Evolutionary conservation across 140 eudicot genomes (phyloP).

Genomic region (Flaveria floridana): DNA sequence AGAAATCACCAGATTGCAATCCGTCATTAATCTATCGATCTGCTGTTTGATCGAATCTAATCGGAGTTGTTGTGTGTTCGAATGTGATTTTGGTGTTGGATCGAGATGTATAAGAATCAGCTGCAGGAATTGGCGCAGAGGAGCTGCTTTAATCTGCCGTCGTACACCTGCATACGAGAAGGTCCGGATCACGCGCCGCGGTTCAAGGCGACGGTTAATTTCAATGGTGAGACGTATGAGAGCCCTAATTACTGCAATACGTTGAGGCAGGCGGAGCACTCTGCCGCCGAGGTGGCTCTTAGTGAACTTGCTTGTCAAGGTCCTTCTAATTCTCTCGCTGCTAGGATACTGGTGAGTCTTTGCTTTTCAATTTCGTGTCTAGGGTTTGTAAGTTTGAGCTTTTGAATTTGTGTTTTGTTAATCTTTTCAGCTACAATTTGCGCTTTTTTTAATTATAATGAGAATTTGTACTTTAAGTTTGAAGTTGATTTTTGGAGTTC

Average conservation of each 20-base stretch:
- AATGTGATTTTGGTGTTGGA: constrained; percentile 10
- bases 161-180: constrained; percentile 52
- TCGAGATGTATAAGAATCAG: constrained; percentile 56
- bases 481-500: not conserved
- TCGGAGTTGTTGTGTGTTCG: constrained; percentile 3
- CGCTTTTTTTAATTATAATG: not conserved
- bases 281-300: constrained; percentile 62
- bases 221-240: constrained; percentile 54
- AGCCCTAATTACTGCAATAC: constrained; percentile 50
- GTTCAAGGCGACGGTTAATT: constrained; percentile 51
- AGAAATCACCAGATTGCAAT: constrained; percentile 16
- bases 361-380: not conserved
- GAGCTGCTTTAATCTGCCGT: constrained; percentile 60
- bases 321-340: constrained; percentile 54
- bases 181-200: constrained; percentile 73
- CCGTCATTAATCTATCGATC: not conserved
- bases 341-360: constrained; percentile 50
- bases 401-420: not conserved
- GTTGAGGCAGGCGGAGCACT: constrained; percentile 58
- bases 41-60: constrained; percentile 8
- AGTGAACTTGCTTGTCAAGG: constrained; percentile 44
- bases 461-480: not conserved
- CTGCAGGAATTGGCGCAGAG: constrained; percentile 59
- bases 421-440: not conserved
- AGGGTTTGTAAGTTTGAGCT: constrained; percentile 3